phyloP scores from a whole-genome alignment of 1,139 yeast genomes.

The Zygosaccharomyces pseudobailii region DNA sequence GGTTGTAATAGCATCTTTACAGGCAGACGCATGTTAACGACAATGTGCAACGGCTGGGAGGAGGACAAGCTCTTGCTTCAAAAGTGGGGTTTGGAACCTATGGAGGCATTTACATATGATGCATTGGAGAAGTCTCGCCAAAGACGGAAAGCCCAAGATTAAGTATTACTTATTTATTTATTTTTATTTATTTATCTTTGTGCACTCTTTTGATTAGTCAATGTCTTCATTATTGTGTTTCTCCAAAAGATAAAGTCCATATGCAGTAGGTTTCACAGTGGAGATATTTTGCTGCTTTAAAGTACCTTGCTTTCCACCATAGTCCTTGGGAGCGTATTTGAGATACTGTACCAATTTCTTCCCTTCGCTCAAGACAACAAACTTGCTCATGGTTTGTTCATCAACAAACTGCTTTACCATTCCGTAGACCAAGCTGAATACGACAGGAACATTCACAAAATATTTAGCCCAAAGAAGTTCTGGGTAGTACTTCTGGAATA shows the following conservation, averaged over 20 bases:
- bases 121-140: constrained; percentile 10
- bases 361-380: constrained; percentile 63
- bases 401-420: constrained; percentile 58
- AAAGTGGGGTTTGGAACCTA: constrained; percentile 69
- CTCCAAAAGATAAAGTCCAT: constrained; percentile 35
- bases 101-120: constrained; percentile 46
- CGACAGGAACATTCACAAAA: constrained; percentile 72
- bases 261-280: constrained; percentile 35
- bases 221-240: constrained; percentile 37
- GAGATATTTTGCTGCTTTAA: constrained; percentile 35
- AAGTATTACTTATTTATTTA: constrained; percentile 3
- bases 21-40: constrained; percentile 76
- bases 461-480: constrained; percentile 69
- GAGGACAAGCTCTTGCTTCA: constrained; percentile 65
- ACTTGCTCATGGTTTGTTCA: constrained; percentile 66
- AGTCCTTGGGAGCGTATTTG: constrained; percentile 46
- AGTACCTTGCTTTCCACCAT: constrained; percentile 51
- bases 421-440: constrained; percentile 77
- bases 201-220: constrained; percentile 24
- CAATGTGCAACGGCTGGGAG: constrained; percentile 83
- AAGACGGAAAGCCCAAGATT: neutral
- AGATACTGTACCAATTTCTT: constrained; percentile 47
- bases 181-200: constrained; percentile 2
- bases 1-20: constrained; percentile 81
- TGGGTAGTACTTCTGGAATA: constrained; percentile 79